These are phyloP conservation scores for Grigorovia transvaalensis DNA, from an alignment of 805 yeast genomes.

Conservation along the genomic window DNA sequence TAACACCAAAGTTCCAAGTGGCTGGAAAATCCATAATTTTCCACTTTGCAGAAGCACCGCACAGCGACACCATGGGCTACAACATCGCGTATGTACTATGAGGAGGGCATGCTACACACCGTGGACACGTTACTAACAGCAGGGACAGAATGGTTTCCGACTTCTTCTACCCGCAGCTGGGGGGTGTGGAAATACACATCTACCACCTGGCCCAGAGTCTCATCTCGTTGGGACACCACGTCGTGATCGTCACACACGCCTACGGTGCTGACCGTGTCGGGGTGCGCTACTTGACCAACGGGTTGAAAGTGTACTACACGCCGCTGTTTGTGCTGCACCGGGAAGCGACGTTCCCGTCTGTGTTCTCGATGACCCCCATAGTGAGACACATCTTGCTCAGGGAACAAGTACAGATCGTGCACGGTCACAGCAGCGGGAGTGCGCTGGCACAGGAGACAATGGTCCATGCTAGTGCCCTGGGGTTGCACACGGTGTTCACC, in stretches of 20 bases:
- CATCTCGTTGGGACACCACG: conserved; percentile 73
- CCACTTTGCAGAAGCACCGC: background rate
- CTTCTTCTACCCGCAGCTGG: conserved; percentile 96
- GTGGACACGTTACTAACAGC: background rate
- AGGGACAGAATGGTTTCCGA: conserved; percentile 66
- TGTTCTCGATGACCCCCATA: conserved; percentile 78
- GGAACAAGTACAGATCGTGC: conserved; percentile 80
- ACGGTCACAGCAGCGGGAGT: conserved; percentile 89
- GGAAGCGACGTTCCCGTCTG: conserved; percentile 80
- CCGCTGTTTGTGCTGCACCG: conserved; percentile 76
- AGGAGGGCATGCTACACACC: background rate
- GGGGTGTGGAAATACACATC: conserved; percentile 94
- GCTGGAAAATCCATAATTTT: background rate
- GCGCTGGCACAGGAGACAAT: conserved; percentile 83
- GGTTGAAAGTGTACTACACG: conserved; percentile 83
- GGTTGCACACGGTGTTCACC: conserved; percentile 80
- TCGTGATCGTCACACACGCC: conserved; percentile 78
- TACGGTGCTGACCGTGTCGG: conserved; percentile 70
- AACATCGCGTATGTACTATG: conserved; percentile 33
- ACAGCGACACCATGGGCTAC: conserved; percentile 2
- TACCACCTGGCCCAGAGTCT: conserved; percentile 82
- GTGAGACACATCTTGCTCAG: conserved; percentile 76
- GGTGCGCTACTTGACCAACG: conserved; percentile 73
- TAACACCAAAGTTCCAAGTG: background rate
- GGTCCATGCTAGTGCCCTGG: conserved; percentile 89